These are phyloP conservation scores for Acarospora socialis DNA, from an alignment of 2,329 filamentous ascomycete species.

Conservation along the genomic window DNA sequence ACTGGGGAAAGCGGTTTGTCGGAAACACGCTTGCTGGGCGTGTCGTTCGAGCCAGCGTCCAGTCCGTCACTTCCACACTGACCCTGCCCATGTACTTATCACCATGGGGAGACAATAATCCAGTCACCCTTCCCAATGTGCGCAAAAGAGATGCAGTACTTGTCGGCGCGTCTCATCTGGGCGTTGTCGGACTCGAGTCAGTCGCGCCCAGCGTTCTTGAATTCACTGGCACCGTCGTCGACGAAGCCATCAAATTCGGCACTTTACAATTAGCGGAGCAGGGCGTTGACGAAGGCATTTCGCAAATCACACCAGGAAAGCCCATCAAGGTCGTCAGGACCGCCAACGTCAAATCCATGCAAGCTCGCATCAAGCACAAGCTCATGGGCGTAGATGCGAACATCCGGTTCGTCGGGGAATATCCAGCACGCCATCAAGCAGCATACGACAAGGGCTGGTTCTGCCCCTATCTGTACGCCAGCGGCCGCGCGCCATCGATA, in stretches of 20 bases:
- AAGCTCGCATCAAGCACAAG: conserved; percentile 26
- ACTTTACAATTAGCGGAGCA: conserved; percentile 27
- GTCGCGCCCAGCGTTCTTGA: conserved; percentile 23
- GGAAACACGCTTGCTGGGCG: conserved; percentile 25
- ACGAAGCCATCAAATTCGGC: conserved; percentile 17
- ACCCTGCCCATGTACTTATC: conserved; percentile 22
- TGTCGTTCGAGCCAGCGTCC: conserved; percentile 22
- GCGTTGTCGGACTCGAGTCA: conserved; percentile 23
- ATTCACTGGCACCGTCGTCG: conserved; percentile 18
- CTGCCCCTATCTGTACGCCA: conserved; percentile 24
- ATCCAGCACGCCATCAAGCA: conserved; percentile 15
- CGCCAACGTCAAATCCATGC: conserved; percentile 23
- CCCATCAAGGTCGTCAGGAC: conserved; percentile 26
- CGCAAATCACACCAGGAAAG: conserved; percentile 25
- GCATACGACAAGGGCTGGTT: conserved; percentile 26
- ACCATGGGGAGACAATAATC: conserved; percentile 27
- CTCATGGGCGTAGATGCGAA: conserved; percentile 28
- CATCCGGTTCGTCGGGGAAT: conserved; percentile 15
- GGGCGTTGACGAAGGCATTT: conserved; percentile 24
- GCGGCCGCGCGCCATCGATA: conserved; percentile 20
- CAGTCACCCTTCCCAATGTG: conserved; percentile 25
- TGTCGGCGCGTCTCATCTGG: conserved; percentile 25
- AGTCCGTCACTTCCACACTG: conserved; percentile 21
- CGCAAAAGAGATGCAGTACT: conserved; percentile 25
- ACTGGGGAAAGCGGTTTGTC: conserved; percentile 22